Evolutionary conservation across 805 yeast genomes (phyloP), one percentile per base, ranked within the genome.

Genomic region (Candida koratica): DNA sequence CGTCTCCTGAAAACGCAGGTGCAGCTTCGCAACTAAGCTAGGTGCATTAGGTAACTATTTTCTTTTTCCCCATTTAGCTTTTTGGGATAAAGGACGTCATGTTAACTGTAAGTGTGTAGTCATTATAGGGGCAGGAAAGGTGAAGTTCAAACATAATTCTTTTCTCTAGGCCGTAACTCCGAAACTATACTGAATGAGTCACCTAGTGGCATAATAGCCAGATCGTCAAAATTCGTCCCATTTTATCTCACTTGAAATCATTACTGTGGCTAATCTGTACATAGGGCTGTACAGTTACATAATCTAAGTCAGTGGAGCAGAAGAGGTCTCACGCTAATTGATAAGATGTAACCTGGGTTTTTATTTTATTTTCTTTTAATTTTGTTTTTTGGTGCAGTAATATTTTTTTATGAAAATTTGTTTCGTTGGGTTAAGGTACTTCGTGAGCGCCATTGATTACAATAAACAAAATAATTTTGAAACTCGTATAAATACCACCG

Each of bases 1-100:
- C 32, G 32, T 29, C 32, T 29, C 32, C 32, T 15, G 32, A 29
- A 29, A 29, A 18, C 25, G 25, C 32, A 29, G 32, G 32, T 29
- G 32, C 32, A 13, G 23, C 25, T 29, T 29, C 32, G 32, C 25
- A 29, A 19, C 32, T n/a, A 29, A 23, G 25, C 13, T n/a, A 17
- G 13, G 25, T 29, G 25, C 32, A 29, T 29, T 17, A 19, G 10
- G n/a, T 29, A 19, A 18, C 17, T 19, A 29, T 11, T 29, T 29
- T 29, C 25, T 19, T 29, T 29, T 29, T 29, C 20, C 30, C n/a
- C 14, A 11, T 29, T 28, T n/a, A 29, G 20, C 15, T 29, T 19
- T 29, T 25, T 23, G 32, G 12, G 11, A n/a, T 24, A n/a, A 24
- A n/a, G 11, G 11, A 24, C 13, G 11, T 24, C 13, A n/a, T 6